Evolutionary conservation across 495 filamentous ascomycete genomes (phyloP), one percentile per base, ranked within the genome.

Genomic region (Hypoxylon trugodes): DNA sequence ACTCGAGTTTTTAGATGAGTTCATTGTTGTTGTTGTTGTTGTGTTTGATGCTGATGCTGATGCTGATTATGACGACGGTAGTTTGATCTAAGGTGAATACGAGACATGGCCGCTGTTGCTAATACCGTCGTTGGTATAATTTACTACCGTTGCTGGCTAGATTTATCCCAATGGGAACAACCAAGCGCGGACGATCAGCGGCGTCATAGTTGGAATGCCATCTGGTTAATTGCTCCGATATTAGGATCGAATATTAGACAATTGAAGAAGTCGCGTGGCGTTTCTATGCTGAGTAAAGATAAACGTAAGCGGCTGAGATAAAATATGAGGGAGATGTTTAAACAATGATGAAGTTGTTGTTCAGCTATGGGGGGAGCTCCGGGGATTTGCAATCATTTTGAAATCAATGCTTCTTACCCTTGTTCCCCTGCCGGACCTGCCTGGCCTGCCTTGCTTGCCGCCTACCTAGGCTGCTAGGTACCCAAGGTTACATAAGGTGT

Each of bases 351-450:
- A 43, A 60, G 30, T 45, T 41, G 48, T n/a, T n/a, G n/a, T 48
- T 30, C 38, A 59, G 48, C 48, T 37, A 46, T 38, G 40, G 64
- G 59, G 64, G 62, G 28, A 59, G 48, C 48, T 37, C 38, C 45
- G 40, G 64, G 59, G 64, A 67, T 67, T 67, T 67, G 64, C 64
- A 67, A 67, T 58, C 64, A 53, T 41, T 67, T 62, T 35, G 52
- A 62, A 67, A 67, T 62, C 64, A 62, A 43, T 45, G 38, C 22
- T 25, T 49, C 33, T n/a, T n/a, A n/a, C n/a, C n/a, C n/a, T n/a
- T n/a, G n/a, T n/a, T n/a, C n/a, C n/a, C n/a, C n/a, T n/a, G n/a
- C n/a, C n/a, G n/a, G n/a, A n/a, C n/a, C 26, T 32, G 8, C 24
- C 40, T 45, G 26, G 22, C 46, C 37, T 48, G 15, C 32, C 28